Evolutionary conservation across 768 basidiomycete genomes (phyloP), one percentile per base, ranked within the genome.

Genomic region (Erythrobasidium yunnanense): DNA sequence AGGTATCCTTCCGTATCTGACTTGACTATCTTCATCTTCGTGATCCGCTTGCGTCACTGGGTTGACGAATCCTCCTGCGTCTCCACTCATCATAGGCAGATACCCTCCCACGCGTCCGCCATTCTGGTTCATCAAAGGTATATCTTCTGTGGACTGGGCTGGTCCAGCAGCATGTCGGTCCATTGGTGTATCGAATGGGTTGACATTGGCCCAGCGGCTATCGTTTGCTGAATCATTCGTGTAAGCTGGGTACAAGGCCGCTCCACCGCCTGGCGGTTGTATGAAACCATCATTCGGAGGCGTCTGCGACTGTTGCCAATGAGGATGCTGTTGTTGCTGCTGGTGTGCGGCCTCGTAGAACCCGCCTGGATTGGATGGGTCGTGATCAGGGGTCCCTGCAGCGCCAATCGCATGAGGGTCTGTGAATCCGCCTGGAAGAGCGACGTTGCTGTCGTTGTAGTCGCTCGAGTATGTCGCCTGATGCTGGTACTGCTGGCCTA

Each of bases 1-100:
- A 0, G 93, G 92, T 66, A 95, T 90, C 11, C 85, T 79, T 0
- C 93, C 92, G 74, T 93, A 96, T 20, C 89, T 81, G 3, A 78
- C 68, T 35, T 66, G 27, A 35, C 53, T 66, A 25, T 67, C 42
- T 7, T 56, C 34, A 20, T 72, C 72, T 18, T 69, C 38, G 27
- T 35, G 25, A 2, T 8, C 54, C 15, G 7, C 17, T 8, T 11
- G 6, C 60, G 38, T 51, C 13, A 6, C 27, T 18, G 66, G 66
- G 32, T 66, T 46, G 25, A 49, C 55, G 38, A 66, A 66, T 5
- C 66, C 66, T 30, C 66, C 66, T n/a, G 66, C 46, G 17, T 27
- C 62, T n/a, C 25, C 56, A 29, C 35, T 34, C 29, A 25, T 67
- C 54, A 11, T 32, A 38, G 25, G 35, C 27, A 38, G 15, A 47